Base-by-base conservation (phyloP, 148 eudicot genomes). In the Vaccinium corymbosum region DNA sequence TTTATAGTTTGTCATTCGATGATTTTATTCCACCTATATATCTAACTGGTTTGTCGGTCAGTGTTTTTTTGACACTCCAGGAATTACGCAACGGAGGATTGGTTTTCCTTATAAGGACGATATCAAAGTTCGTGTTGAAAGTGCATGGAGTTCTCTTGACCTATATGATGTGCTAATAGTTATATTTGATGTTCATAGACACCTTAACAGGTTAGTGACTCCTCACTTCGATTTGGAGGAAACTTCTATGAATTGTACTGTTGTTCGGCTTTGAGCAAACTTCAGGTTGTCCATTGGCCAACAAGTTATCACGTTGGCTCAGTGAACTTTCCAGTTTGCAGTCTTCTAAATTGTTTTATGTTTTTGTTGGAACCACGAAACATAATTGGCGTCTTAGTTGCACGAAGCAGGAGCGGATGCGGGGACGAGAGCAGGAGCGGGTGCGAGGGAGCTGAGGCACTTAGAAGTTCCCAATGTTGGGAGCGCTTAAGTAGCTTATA, bases 1-100 rank as follows among this genome's bases (percentile, higher is more conserved):
- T 32, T 17, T 29, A 46, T 22, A 16, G 7, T 66, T 25, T 82
- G 17, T 7, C 25, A 19, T 25, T 70, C 38, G 22, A 19, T 57
- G n/a, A 20, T 3, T 12, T 13, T 82, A 11, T 57, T 56, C 46
- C 32, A 22, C 2, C 11, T 53, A 83, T 29, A 71, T 80, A 66
- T 83, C 77, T 82, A 55, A 86, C 71, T 86, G 52, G 51, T 86
- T 35, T 85, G 17, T 68, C 84, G 68, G 84, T 61, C 94, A 97
- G 99, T 97, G 99, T 90, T 93, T 97, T 88, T 97, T 97, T 93
- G 99, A 97, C 84, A 97, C 98, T 42, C 99, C 99, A 61, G 99
- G 99, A 57, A 89, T 97, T 85, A 92, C 89, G 90, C 88, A 93
- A 71, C 94, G 91, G 89, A 92, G 90, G 81, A 88, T 89, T 72